phyloP scores from a whole-genome alignment of 805 yeast species.

The Cyberlindnera amylophila region DNA sequence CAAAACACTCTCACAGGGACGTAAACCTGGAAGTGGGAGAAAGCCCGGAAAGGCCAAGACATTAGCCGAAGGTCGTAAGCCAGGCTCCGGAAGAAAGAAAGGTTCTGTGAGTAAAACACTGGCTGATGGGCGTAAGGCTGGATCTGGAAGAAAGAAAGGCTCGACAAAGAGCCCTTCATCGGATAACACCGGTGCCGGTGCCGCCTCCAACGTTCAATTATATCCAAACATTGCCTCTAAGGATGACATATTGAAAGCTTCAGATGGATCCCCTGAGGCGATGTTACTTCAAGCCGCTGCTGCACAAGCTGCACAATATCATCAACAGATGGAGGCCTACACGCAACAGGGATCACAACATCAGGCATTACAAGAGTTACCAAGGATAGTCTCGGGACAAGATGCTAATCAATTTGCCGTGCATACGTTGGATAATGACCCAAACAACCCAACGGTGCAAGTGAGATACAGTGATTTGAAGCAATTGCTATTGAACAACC shows the following conservation, averaged over 20 bases:
- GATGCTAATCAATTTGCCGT: constrained; percentile 7
- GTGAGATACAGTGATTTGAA: constrained; percentile 15
- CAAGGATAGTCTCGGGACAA: background rate
- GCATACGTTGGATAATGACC: constrained; percentile 6
- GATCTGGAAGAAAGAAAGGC: constrained; percentile 26
- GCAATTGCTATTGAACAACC: constrained; percentile 7
- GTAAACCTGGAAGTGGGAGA: constrained; percentile 29
- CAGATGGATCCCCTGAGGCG: constrained; percentile 4
- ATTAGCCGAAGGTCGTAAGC: constrained; percentile 27
- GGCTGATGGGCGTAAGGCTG: constrained; percentile 26
- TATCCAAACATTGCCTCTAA: constrained; percentile 1
- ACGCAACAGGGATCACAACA: background rate
- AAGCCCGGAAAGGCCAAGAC: constrained; percentile 30
- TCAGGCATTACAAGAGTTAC: background rate
- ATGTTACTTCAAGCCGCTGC: constrained; percentile 9
- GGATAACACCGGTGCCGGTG: background rate
- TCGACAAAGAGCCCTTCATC: background rate
- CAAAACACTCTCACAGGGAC: constrained; percentile 28
- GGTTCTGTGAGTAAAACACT: constrained; percentile 25
- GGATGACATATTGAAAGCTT: constrained; percentile 1
- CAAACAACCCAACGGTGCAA: constrained; percentile 8
- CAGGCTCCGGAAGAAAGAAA: constrained; percentile 28
- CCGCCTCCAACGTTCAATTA: constrained; percentile 2
- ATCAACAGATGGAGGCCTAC: constrained; percentile 1
- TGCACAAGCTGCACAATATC: constrained; percentile 2